Base-by-base conservation (phyloP, 2,329 filamentous ascomycete species). In the Cadophora malorum region DNA sequence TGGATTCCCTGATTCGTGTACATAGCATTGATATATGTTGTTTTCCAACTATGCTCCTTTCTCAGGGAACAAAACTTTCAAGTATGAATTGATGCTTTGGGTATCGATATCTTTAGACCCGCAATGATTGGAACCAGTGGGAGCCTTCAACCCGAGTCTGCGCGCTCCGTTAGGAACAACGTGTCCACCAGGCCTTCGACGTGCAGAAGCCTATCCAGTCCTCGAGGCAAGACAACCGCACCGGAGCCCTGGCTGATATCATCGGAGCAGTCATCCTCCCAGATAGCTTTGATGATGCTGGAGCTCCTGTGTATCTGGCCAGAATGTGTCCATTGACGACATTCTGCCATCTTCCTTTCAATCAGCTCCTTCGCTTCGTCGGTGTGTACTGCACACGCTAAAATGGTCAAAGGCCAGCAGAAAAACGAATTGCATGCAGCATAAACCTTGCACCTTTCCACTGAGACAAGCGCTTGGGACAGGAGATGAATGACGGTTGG, bases 381-480 rank as follows among this genome's bases (percentile, higher is more conserved):
- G 12, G 28, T 56, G 21, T 28, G 28, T 56, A 56, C 28, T 56
- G 53, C 53, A 21, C 53, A 56, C 12, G 53, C 53, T 19, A 56
- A 16, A 19, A 56, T 21, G 2, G 28, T 56, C 19, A 56, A 35
- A 10, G 53, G 53, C 53, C 53, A 56, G 16, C 53, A 56, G 19
- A 56, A 56, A 19, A 56, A 38, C 9, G 53, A 56, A 12, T 56
- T 56, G 53, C 53, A 56, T 35, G 53, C 28, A 35, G 53, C 31
- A 16, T 56, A 56, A 3, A 56, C 53, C 7, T 19, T 56, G 31
- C 53, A 56, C 8, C 35, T 56, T 8, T 35, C 53, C 53, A 35
- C 28, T 16, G 21, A 56, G 0, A n/a, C 4, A n/a, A 56, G 14
- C 1, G 53, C 53, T 10, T 56, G 53, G 8, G 28, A 35, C 28